Base-by-base conservation (phyloP, 139 green algal genomes). In the Ettlia oleoabundans region DNA sequence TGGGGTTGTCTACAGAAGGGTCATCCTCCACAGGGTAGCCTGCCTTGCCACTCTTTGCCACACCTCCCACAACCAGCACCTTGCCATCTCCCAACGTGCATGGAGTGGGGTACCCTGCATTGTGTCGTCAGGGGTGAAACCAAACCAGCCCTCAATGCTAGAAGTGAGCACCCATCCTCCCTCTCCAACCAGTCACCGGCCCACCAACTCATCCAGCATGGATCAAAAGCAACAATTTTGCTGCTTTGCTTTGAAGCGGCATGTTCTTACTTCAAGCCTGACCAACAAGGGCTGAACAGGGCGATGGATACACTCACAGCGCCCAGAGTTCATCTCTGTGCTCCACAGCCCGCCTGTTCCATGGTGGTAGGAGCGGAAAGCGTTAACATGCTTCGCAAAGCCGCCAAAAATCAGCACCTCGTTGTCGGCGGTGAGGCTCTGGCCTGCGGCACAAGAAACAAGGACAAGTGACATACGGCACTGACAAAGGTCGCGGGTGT, bases 371-470 rank as follows among this genome's bases (percentile, higher is more conserved):
- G 68, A 41, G 41, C 68, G 68, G 68, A 53, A 77, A 24, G n/a
- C 10, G 43, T 33, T 42, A 22, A 79, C 15, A 7, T 79, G 13
- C 24, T 66, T 6, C 21, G 52, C 72, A 30, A 67, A 51, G 22
- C 72, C 72, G 6, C 72, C 72, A 67, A 79, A 79, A 5, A 79
- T 47, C 51, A 79, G 51, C 21, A 79, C 24, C 52, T 66, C 37
- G 51, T 33, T 66, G 32, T 52, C 35, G 21, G 69, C 42, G 10
- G 69, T 76, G 69, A 40, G 4, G 41, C 8, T 41, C 38, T 76
- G 69, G 41, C 28, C 72, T 78, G 71, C 71, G 19, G 28, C n/a
- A 15, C 4, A 15, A 22, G 28, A n/a, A n/a, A n/a, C n/a, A n/a
- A n/a, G n/a, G n/a, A n/a, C n/a, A n/a, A n/a, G n/a, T n/a, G n/a